phyloP scores from a whole-genome alignment of 164 flowering plant genomes.

The Aristolochia contorta region DNA sequence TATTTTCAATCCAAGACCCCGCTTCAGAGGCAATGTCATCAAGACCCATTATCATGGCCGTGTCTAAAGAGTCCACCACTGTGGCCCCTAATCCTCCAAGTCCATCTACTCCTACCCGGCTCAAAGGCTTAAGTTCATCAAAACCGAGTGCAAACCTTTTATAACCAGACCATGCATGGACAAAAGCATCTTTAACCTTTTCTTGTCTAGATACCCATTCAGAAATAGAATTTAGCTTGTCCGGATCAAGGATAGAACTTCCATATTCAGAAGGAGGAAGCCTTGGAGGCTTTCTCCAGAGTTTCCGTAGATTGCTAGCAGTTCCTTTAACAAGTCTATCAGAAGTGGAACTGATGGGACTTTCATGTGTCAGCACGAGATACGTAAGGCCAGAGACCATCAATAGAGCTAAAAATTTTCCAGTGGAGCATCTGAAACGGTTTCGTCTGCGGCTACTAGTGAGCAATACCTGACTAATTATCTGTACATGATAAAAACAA shows the following conservation, averaged over 20 bases:
- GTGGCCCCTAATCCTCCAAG: conserved; percentile 97
- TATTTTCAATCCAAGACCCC: conserved; percentile 75
- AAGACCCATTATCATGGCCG: conserved; percentile 90
- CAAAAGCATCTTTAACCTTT: conserved; percentile 70
- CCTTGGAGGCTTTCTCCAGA: conserved; percentile 77
- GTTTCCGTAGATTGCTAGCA: conserved; percentile 24
- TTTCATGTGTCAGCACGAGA: conserved; percentile 44
- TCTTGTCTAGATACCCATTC: conserved; percentile 59
- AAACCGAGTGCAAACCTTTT: conserved; percentile 73
- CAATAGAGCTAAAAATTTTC: conserved; percentile 58
- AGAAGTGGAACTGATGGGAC: conserved; percentile 19
- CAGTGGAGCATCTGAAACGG: conserved; percentile 68
- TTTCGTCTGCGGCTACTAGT: conserved; percentile 48
- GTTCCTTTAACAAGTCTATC: conserved; percentile 17
- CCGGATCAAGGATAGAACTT: conserved; percentile 17
- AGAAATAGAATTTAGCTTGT: conserved; percentile 15
- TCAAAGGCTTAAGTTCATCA: conserved; percentile 93
- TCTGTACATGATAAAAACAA: conserved; percentile 28
- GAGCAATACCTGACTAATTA: conserved; percentile 38
- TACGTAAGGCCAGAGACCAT: conserved; percentile 64
- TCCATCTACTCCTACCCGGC: conserved; percentile 68
- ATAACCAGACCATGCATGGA: conserved; percentile 97
- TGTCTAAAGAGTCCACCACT: conserved; percentile 83
- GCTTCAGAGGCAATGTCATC: conserved; percentile 77
- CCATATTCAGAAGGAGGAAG: conserved; percentile 69